Base-by-base conservation (phyloP, 202 grass and related monocot species). In the Miscanthus sacchariflorus region DNA sequence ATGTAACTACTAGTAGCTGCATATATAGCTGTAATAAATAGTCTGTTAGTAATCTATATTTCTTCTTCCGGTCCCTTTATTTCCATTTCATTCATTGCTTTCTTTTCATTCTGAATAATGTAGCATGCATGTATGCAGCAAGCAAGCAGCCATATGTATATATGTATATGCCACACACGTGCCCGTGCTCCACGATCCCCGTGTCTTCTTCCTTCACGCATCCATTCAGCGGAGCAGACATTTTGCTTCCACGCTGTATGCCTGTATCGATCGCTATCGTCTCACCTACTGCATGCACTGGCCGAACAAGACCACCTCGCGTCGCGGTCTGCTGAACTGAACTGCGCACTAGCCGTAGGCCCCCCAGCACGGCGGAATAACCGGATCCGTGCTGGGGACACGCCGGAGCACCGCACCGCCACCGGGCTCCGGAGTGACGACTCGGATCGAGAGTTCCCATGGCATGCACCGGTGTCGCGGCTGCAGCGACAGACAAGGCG, bases 301-400 rank as follows among this genome's bases (percentile, higher is more conserved):
- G 61, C 33, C 21, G 7, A 50, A 35, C 75, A 54, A 19, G 50
- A 54, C 3, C 19, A 52, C 49, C 13, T 52, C 49, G 49, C 49
- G 49, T 52, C 49, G 49, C 49, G 50, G 50, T 54, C 50, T 54
- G 50, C 17, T 54, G 50, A 18, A 54, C 50, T 21, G 18, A 56
- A 21, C 28, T 30, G 28, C 28, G 28, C 52, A 54, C 5, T 54
- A 54, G 50, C 50, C 5, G 15, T 2, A 54, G 50, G 13, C 4
- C 5, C 7, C 19, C 56, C 19, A 19, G n/a, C 59, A 12, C 59
- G 69, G 44, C 82, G 56, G 0, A 69, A 80, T 61, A 85, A 80
- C 74, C 56, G 76, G 82, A 80, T 89, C 87, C 56, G 50, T 74
- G 87, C 71, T 54, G 74, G 74, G 33, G 27, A 68, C 65, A 68